Conservation (phyloP, 129 eudicot species). For the Kitagawia praeruptora region DNA sequence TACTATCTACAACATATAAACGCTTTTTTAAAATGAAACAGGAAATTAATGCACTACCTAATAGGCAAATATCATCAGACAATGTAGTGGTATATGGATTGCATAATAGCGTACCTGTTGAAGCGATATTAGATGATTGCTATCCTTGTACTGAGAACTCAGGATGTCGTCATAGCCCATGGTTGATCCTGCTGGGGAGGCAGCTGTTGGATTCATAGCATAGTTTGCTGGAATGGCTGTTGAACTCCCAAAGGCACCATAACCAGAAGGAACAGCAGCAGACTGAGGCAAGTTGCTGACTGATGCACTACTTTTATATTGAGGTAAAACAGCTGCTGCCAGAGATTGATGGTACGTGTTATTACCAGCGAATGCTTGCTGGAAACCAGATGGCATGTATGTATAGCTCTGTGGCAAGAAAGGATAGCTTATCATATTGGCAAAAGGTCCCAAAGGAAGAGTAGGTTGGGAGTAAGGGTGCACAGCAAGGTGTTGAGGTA, state of each 20-base stretch:
- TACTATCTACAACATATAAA: neutral
- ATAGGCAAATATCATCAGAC: neutral
- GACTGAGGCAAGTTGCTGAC: conserved; percentile 84
- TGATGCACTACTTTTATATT: conserved; percentile 63
- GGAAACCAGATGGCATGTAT: conserved; percentile 88
- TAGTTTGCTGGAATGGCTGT: conserved; percentile 62
- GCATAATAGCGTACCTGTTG: conserved; percentile 60
- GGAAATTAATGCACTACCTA: neutral
- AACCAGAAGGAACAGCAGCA: conserved; percentile 77
- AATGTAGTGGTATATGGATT: neutral
- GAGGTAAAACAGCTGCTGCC: conserved; percentile 71
- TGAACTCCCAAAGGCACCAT: conserved; percentile 69
- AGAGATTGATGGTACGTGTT: conserved; percentile 75
- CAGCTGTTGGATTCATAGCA: conserved; percentile 68
- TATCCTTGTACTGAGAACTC: conserved; percentile 87
- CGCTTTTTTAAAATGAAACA: neutral
- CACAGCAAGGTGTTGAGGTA: conserved; percentile 71
- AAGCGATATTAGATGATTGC: conserved; percentile 63
- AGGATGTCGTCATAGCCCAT: conserved; percentile 73
- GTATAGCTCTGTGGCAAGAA: conserved; percentile 78
- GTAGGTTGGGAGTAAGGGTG: conserved; percentile 83
- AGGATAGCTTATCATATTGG: conserved; percentile 82
- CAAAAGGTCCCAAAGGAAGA: conserved; percentile 71
- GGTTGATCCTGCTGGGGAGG: conserved; percentile 60
- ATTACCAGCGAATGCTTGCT: conserved; percentile 84